Evolutionary conservation across 768 basidiomycete genomes (phyloP).

Genomic region (Leccinum aurantiacum): DNA sequence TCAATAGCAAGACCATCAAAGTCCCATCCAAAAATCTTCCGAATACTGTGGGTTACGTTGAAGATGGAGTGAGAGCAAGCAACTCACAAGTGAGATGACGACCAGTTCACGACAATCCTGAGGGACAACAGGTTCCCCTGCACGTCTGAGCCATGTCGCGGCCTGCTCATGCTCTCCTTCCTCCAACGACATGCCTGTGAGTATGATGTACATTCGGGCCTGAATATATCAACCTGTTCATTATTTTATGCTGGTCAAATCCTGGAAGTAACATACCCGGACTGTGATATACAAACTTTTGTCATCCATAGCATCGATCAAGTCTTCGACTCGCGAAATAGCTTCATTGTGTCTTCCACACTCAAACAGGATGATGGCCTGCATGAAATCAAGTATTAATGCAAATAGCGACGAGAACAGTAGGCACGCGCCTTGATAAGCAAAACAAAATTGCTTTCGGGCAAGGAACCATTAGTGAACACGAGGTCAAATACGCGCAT

Average conservation of each 20-base stretch:
- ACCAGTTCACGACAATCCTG: not conserved
- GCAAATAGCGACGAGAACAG: too few relatives aligned
- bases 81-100: conserved; percentile 11
- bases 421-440: conserved; percentile 8
- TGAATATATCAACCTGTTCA: not conserved
- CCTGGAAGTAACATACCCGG: not conserved
- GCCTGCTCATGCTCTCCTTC: not conserved
- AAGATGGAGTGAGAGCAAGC: fast-evolving
- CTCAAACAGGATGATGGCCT: conserved; percentile 11
- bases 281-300: not conserved
- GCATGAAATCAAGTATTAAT: not conserved
- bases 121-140: not conserved
- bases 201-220: conserved; percentile 10
- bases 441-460: conserved; percentile 11
- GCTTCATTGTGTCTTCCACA: conserved; percentile 5
- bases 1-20: conserved; percentile 4
- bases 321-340: conserved; percentile 1
- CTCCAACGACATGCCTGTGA: not conserved
- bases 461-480: not conserved
- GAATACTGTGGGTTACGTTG: not conserved
- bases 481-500: conserved; percentile 12
- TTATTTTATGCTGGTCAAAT: too few relatives aligned
- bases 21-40: conserved; percentile 13
- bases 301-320: not conserved
- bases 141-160: too few relatives aligned